Evolutionary conservation across 2,329 filamentous ascomycete species (phyloP).

Genomic region (Fusarium nygamai): DNA sequence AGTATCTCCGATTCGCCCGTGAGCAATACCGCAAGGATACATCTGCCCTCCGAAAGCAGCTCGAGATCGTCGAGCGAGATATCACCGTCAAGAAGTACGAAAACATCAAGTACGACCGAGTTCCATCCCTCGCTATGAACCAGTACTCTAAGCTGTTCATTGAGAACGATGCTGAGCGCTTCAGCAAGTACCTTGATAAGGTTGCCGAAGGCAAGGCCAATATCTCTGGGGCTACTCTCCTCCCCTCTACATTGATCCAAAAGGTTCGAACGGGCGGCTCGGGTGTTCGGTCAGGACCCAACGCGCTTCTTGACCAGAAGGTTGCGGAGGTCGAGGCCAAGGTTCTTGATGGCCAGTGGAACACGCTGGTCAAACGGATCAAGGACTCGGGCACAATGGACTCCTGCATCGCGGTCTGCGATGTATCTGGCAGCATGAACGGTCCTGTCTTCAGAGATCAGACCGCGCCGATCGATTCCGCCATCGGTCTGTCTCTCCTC

Average conservation of each 20-base stretch:
- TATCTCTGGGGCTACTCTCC: constrained; percentile 66
- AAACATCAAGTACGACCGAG: constrained; percentile 65
- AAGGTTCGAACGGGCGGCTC: not conserved
- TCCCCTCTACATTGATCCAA: constrained; percentile 61
- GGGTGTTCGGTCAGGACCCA: not conserved
- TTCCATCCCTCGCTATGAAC: constrained; percentile 67
- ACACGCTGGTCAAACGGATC: constrained; percentile 65
- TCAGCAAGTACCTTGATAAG: constrained; percentile 58
- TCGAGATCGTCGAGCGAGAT: constrained; percentile 63
- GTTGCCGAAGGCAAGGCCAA: constrained; percentile 58
- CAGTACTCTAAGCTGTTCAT: constrained; percentile 60
- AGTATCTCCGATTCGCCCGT: constrained; percentile 64
- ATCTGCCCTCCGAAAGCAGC: constrained; percentile 62
- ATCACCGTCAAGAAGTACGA: constrained; percentile 57
- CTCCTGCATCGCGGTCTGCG: constrained; percentile 65
- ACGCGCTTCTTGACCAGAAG: constrained; percentile 44
- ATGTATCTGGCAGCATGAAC: constrained; percentile 66
- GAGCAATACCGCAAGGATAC: constrained; percentile 63
- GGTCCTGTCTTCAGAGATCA: constrained; percentile 53
- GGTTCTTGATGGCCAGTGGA: constrained; percentile 64
- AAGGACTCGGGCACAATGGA: constrained; percentile 63
- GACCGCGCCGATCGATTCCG: constrained; percentile 61
- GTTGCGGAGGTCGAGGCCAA: constrained; percentile 47
- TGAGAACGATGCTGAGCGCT: constrained; percentile 60
- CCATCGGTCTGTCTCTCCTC: constrained; percentile 66